Percentiles rank a stretch among this genome's conserved stretches.
Conservation (phyloP, 2,329 filamentous ascomycete genomes). For the Harringtonia lauricola region DNA sequence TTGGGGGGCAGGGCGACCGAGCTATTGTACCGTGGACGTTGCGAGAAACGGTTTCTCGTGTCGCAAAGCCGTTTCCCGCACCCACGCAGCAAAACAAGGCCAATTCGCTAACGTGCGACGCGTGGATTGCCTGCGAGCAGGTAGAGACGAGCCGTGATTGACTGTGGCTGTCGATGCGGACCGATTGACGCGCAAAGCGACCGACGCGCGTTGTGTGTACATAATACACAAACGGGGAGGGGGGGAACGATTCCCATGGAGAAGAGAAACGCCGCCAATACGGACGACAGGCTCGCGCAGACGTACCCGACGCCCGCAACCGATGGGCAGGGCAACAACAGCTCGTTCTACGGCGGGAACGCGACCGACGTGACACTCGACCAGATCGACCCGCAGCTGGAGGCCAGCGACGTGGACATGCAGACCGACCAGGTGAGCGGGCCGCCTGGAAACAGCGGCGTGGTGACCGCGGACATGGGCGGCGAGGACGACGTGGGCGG, state of each 20-base stretch:
- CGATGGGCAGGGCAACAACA: conserved; percentile 30
- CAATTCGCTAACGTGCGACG: no score
- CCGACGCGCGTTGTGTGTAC: no score
- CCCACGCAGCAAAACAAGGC: no score
- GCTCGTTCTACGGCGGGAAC: conserved; percentile 26
- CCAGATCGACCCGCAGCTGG: conserved; percentile 20
- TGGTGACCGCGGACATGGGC: background rate
- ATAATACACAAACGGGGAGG: no score
- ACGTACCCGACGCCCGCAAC: conserved; percentile 35
- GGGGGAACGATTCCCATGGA: conserved; percentile 14
- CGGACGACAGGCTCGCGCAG: conserved; percentile 24
- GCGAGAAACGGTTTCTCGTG: no score
- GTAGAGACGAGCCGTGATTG: no score
- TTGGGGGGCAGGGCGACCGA: no score
- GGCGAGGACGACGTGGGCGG: background rate
- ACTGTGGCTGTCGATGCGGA: no score
- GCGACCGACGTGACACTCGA: conserved; percentile 7
- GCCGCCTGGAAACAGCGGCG: background rate
- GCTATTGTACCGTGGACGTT: no score
- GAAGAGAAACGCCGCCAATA: conserved; percentile 23
- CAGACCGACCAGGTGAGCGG: conserved; percentile 6
- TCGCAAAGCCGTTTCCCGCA: no score
- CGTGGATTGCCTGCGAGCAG: no score
- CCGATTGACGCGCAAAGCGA: no score
- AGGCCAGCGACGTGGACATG: conserved; percentile 13